phyloP scores from a whole-genome alignment of 1,284 basidiomycete species.

The Apiotrichum mycotoxinovorans region DNA sequence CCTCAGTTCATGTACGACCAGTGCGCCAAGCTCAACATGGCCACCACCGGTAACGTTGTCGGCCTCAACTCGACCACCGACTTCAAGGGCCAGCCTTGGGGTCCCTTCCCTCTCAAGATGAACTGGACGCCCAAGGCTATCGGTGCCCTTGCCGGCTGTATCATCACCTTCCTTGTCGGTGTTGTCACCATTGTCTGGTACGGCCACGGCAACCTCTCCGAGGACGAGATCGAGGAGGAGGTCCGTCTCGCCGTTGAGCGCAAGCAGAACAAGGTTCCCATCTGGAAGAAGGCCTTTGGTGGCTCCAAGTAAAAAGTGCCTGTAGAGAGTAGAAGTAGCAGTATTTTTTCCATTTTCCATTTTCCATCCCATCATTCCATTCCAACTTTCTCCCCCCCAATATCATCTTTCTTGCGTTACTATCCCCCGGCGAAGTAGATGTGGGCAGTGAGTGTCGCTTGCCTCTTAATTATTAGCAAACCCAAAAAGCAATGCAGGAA shows the following conservation, averaged over 20 bases:
- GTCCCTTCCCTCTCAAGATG: constrained; percentile 59
- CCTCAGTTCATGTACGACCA: constrained; percentile 57
- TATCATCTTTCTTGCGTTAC: no score
- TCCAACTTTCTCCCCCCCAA: not conserved
- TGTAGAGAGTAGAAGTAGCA: not conserved
- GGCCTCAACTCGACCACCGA: constrained; percentile 47
- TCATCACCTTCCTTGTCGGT: constrained; percentile 75
- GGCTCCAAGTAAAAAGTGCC: not conserved
- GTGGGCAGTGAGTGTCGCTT: no score
- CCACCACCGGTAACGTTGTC: constrained; percentile 64
- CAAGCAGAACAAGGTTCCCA: constrained; percentile 55
- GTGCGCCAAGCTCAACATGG: constrained; percentile 62
- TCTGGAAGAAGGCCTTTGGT: constrained; percentile 22
- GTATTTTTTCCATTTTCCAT: not conserved
- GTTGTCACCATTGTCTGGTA: constrained; percentile 81
- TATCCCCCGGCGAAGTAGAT: no score
- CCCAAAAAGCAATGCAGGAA: no score
- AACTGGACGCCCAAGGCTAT: constrained; percentile 78
- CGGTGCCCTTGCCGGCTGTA: constrained; percentile 78
- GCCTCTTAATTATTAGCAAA: no score
- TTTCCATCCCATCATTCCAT: not conserved
- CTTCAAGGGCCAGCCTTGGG: constrained; percentile 59
- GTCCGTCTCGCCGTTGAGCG: constrained; percentile 57
- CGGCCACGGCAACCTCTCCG: constrained; percentile 63
- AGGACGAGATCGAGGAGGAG: constrained; percentile 73